Conservation (phyloP, 2,329 filamentous ascomycete genomes). For the Canariomyces notabilis region DNA sequence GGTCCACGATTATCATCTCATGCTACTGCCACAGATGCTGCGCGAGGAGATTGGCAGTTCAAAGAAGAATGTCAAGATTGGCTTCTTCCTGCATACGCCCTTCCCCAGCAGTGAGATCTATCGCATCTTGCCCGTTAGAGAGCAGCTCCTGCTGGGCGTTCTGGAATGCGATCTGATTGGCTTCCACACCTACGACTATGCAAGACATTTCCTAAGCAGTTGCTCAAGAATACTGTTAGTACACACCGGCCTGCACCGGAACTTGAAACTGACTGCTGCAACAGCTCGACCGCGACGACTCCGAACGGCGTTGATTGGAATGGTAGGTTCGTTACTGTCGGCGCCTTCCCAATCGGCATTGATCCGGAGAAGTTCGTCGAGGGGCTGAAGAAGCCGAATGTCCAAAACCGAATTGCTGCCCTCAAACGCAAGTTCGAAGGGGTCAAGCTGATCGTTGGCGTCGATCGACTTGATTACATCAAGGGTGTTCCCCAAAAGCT, state of each 20-base stretch:
- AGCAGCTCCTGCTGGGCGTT: slow-evolving; percentile 80
- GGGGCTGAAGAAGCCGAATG: slow-evolving; percentile 76
- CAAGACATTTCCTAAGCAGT: slow-evolving; percentile 93
- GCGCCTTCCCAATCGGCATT: slow-evolving; percentile 96
- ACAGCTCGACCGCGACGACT: slow-evolving; percentile 65
- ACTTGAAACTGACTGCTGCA: slow-evolving; percentile 5
- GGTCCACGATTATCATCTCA: slow-evolving; percentile 98
- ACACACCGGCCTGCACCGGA: no score
- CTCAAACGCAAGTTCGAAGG: slow-evolving; percentile 89
- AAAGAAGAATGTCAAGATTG: slow-evolving; percentile 92
- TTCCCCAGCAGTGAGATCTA: slow-evolving; percentile 98
- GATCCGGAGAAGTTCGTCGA: slow-evolving; percentile 95
- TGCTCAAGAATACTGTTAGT: slow-evolving; percentile 85
- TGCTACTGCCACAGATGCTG: slow-evolving; percentile 93
- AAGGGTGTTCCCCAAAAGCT: slow-evolving; percentile 98
- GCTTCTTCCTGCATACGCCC: slow-evolving; percentile 95
- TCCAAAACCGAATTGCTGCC: slow-evolving; percentile 79
- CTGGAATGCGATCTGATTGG: slow-evolving; percentile 93
- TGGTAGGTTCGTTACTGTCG: slow-evolving; percentile 82
- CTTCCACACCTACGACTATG: slow-evolving; percentile 98
- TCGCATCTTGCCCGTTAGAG: slow-evolving; percentile 86
- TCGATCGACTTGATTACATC: slow-evolving; percentile 97
- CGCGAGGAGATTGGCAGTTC: slow-evolving; percentile 77
- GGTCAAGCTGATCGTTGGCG: slow-evolving; percentile 93
- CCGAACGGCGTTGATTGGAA: slow-evolving; percentile 92